A percentile compares a stretch with the other conserved stretches of the same genome.
phyloP scores from a whole-genome alignment of 2,329 filamentous ascomycete genomes.

The Alternaria angustiovoidea region DNA sequence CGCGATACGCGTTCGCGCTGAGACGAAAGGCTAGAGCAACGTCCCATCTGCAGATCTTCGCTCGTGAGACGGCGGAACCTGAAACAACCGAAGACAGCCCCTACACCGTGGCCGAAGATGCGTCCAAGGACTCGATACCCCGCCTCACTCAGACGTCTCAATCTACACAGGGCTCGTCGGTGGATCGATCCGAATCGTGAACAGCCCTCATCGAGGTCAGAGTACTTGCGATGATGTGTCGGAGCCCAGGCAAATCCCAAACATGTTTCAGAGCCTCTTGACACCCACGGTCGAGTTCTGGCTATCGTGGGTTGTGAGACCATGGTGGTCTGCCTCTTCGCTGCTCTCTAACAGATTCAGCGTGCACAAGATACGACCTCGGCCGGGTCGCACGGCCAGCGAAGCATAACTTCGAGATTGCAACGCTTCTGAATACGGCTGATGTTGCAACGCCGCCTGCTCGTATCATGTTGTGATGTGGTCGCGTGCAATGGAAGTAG shows the following conservation, averaged over 20 bases:
- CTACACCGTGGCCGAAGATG: slow-evolving; percentile 21
- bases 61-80: slow-evolving; percentile 24
- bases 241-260: slow-evolving; percentile 19
- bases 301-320: slow-evolving; percentile 20
- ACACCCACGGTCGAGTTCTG: slow-evolving; percentile 7
- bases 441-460: slow-evolving; percentile 21
- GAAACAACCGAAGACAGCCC: slow-evolving; percentile 41
- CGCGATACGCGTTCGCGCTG: slow-evolving; percentile 7
- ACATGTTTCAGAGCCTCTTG: slow-evolving; percentile 23
- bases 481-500: slow-evolving; percentile 7
- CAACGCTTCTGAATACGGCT: slow-evolving; percentile 13
- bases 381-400: slow-evolving; percentile 23
- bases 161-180: slow-evolving; percentile 19
- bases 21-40: slow-evolving; percentile 24
- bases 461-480: slow-evolving; percentile 7
- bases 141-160: slow-evolving; percentile 29
- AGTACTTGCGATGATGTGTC: slow-evolving; percentile 9
- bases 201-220: slow-evolving; percentile 21
- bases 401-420: slow-evolving; percentile 13
- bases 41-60: slow-evolving; percentile 36
- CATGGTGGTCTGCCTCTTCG: slow-evolving; percentile 20
- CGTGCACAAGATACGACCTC: slow-evolving; percentile 17
- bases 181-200: slow-evolving; percentile 19
- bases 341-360: slow-evolving; percentile 5
- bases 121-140: slow-evolving; percentile 23